Conservation (phyloP, 305 asterid genomes). For the Lippia alba region DNA sequence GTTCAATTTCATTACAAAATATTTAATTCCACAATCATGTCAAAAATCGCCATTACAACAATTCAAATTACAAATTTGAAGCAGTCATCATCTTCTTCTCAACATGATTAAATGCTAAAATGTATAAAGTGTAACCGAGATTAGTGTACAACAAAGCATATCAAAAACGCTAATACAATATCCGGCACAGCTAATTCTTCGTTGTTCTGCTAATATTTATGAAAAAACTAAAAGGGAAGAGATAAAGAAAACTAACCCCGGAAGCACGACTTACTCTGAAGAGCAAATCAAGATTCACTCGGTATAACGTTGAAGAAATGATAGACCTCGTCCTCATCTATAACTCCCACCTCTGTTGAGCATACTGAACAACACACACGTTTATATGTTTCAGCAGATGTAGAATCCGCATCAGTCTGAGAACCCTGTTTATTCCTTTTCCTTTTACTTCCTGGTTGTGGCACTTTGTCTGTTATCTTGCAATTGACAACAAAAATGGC, state of each 20-base stretch:
- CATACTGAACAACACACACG: constrained; percentile 77
- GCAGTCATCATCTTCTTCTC: too few relatives aligned
- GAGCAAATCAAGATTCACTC: constrained; percentile 60
- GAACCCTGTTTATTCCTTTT: constrained; percentile 53
- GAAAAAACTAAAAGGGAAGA: not conserved
- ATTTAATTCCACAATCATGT: too few relatives aligned
- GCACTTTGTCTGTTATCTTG: constrained; percentile 51
- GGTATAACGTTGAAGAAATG: constrained; percentile 82
- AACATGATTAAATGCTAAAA: too few relatives aligned
- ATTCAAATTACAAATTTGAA: too few relatives aligned
- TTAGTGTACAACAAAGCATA: too few relatives aligned
- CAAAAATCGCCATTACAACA: too few relatives aligned
- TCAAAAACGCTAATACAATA: not conserved
- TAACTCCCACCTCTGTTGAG: constrained; percentile 79
- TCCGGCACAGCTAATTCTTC: too few relatives aligned
- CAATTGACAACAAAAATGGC: constrained; percentile 90
- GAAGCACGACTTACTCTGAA: too few relatives aligned
- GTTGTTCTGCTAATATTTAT: not conserved
- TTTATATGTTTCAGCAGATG: constrained; percentile 44
- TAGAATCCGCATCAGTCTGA: constrained; percentile 36
- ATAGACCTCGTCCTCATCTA: constrained; percentile 85
- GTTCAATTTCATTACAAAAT: too few relatives aligned
- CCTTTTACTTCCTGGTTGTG: constrained; percentile 68
- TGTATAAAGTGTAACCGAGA: too few relatives aligned
- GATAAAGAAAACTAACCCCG: not conserved